phyloP scores from a whole-genome alignment of 2,329 filamentous ascomycete species.

The Graphiopsis chlorocephala region DNA sequence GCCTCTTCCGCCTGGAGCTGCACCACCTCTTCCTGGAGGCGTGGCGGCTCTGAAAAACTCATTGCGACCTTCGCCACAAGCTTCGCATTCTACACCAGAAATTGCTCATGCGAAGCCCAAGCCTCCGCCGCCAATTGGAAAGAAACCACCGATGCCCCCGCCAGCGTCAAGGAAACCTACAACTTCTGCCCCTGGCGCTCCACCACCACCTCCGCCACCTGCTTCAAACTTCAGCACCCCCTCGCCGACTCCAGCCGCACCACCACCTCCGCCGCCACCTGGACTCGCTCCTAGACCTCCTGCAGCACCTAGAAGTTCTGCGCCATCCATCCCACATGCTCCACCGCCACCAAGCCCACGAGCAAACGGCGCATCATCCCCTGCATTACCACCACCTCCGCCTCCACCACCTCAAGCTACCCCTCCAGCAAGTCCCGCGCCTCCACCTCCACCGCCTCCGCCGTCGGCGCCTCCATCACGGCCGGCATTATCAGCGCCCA shows the following conservation, averaged over 20 bases:
- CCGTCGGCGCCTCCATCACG: conserved; percentile 24
- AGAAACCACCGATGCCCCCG: conserved; percentile 65
- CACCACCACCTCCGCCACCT: conserved; percentile 33
- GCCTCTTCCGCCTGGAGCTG: conserved; percentile 47
- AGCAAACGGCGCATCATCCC: conserved; percentile 41
- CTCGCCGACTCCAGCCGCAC: conserved; percentile 35
- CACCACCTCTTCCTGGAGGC: conserved; percentile 28
- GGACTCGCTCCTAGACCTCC: conserved; percentile 40
- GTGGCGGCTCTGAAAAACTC: conserved; percentile 49
- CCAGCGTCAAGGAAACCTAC: conserved; percentile 58
- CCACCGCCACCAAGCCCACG: conserved; percentile 35
- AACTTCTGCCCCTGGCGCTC: conserved; percentile 37
- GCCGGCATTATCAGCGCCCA: conserved; percentile 35
- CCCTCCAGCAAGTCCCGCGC: conserved; percentile 36
- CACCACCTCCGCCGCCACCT: conserved; percentile 40
- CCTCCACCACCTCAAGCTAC: conserved; percentile 22
- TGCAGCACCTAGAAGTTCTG: conserved; percentile 31
- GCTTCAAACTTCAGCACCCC: conserved; percentile 34
- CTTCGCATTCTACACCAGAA: conserved; percentile 56
- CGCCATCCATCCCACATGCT: conserved; percentile 28
- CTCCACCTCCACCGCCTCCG: conserved; percentile 40
- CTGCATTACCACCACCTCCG: conserved; percentile 41
- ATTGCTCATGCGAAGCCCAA: conserved; percentile 53
- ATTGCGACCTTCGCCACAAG: conserved; percentile 59
- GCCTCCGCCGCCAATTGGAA: conserved; percentile 74